Evolutionary conservation across 306 rosid species (phyloP).

Genomic region (Citrullus amarus): DNA sequence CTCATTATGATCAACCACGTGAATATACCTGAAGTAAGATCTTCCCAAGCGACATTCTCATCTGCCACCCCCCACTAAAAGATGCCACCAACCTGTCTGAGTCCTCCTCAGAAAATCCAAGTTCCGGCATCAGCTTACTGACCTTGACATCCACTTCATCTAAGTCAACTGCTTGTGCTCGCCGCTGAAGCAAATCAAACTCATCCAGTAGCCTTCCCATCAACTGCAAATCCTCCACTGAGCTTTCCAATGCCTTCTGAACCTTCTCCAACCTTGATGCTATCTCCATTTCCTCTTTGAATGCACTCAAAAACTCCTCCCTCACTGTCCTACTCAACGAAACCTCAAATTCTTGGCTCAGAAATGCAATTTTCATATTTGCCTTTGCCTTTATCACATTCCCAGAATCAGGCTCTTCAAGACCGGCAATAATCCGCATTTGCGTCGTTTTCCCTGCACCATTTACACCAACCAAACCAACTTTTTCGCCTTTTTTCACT

Average conservation of each 20-base stretch:
- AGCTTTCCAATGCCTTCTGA: constrained; percentile 76
- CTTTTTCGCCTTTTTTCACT: constrained; percentile 85
- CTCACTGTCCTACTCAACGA: constrained; percentile 66
- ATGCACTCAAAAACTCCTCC: constrained; percentile 85
- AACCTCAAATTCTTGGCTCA: constrained; percentile 93
- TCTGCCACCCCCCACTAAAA: constrained; percentile 96
- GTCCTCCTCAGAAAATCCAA: constrained; percentile 75
- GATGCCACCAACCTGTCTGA: constrained; percentile 87
- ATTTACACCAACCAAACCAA: constrained; percentile 86
- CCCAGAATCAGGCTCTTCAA: constrained; percentile 80
- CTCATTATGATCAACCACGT: background rate
- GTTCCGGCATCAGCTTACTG: constrained; percentile 78
- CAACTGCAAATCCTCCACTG: constrained; percentile 69
- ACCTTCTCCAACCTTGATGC: constrained; percentile 65
- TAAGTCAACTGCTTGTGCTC: constrained; percentile 59
- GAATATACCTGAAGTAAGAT: constrained; percentile 72
- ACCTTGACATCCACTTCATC: constrained; percentile 70
- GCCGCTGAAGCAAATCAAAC: constrained; percentile 76
- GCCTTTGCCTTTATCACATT: constrained; percentile 59
- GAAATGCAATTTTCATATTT: constrained; percentile 77
- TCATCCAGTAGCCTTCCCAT: constrained; percentile 97
- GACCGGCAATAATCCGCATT: constrained; percentile 79
- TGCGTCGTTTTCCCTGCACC: constrained; percentile 96
- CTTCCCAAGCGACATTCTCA: constrained; percentile 99
- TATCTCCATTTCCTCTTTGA: constrained; percentile 88